Base-by-base conservation (phyloP, 768 basidiomycete species). In the Boletus sp. region DNA sequence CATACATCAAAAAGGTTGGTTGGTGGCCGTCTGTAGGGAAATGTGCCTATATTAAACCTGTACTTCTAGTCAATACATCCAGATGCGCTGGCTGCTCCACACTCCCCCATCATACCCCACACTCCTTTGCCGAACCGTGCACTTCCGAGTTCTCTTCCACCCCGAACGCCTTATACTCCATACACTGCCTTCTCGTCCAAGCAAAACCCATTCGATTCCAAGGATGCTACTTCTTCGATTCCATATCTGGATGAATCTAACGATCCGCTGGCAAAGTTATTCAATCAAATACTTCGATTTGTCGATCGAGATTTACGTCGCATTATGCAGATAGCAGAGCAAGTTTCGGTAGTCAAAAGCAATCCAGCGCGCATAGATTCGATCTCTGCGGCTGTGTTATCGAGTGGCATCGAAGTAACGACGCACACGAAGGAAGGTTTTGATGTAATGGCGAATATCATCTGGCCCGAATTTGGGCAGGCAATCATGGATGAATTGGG, bases 401-500 rank as follows among this genome's bases (percentile, higher is more conserved):
- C 39, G 18, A 54, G 28, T 46, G 50, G 37, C 20, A 44, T 50
- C 11, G 61, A 61, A 40, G 40, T 54, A 2, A 36, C 50, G 50
- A 41, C 48, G 10, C 60, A 54, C 8, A 51, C 56, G 44, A 50
- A 41, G 0, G 67, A 77, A 24, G 82, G 84, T 0, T 98, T 94
- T 68, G 83, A 92, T 58, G 86, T 98, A 51, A 82, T 98, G 77
- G 84, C 88, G 0, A 89, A 91, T 64, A 90, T 96, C 9, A 77
- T 98, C 5, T 96, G 94, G 90, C 86, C 86, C 10, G 93, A 95
- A 72, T 73, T 96, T 18, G 89, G 86, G 2, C 76, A 78, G 41
- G 82, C 90, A 0, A 83, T 99, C 47, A 87, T 91, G 79, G 85
- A 88, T 57, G 92, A 96, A 67, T 75, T 98, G 42, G 95, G 96